Percentiles rank a stretch among this genome's conserved stretches.
Conservation (phyloP, 2,329 filamentous ascomycete genomes). For the Epichloe uncinata region DNA sequence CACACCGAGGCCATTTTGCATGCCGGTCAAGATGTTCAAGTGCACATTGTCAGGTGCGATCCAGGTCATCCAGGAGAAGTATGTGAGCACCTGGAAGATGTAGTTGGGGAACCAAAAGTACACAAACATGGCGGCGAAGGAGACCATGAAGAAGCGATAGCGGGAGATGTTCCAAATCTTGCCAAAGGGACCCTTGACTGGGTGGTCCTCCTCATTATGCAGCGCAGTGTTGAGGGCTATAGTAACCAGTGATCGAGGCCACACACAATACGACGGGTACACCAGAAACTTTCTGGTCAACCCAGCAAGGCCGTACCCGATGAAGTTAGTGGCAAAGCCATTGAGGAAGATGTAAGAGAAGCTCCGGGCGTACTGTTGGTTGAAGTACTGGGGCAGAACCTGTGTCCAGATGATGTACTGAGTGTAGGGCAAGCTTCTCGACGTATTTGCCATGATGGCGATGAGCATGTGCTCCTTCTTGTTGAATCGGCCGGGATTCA, state of each 20-base stretch:
- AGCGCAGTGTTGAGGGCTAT: constrained; percentile 37
- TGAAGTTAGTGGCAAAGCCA: constrained; percentile 40
- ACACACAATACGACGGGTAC: constrained; percentile 37
- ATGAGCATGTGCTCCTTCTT: constrained; percentile 50
- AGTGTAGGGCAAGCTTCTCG: constrained; percentile 38
- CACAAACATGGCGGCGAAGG: constrained; percentile 33
- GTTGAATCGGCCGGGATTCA: constrained; percentile 44
- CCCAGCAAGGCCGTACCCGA: constrained; percentile 43
- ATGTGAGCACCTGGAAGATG: constrained; percentile 32
- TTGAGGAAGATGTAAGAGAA: constrained; percentile 43
- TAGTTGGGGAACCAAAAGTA: constrained; percentile 43
- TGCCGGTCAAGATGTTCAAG: constrained; percentile 24
- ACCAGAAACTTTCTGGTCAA: constrained; percentile 36
- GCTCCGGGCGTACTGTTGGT: constrained; percentile 37
- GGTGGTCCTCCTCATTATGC: constrained; percentile 25
- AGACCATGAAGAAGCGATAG: constrained; percentile 31
- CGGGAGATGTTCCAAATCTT: constrained; percentile 28
- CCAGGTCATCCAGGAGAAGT: constrained; percentile 42
- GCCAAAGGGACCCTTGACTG: constrained; percentile 17
- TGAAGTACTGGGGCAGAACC: constrained; percentile 37
- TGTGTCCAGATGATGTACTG: constrained; percentile 43
- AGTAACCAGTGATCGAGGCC: constrained; percentile 38
- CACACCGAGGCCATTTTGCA: constrained; percentile 23
- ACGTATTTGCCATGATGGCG: constrained; percentile 48
- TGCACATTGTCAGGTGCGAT: constrained; percentile 30